Conservation (phyloP, 441 rosid genomes). For the Populus hybrid region DNA sequence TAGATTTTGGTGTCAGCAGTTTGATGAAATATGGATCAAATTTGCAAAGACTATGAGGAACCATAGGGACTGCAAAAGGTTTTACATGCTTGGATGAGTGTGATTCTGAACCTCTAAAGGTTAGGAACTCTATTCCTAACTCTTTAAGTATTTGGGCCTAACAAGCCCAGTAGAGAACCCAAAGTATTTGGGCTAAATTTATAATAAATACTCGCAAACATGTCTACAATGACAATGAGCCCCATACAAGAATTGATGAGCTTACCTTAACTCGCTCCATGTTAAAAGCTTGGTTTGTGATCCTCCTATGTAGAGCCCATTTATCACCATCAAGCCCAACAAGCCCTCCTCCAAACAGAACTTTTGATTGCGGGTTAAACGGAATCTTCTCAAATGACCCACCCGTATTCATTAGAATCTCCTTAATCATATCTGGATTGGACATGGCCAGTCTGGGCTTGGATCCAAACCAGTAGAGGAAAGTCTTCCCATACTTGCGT, state of each 20-base stretch:
- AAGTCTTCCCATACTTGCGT: constrained; percentile 44
- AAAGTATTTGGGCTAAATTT: not conserved
- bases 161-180: too few species aligned
- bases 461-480: constrained; percentile 65
- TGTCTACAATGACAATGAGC: not conserved
- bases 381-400: constrained; percentile 35
- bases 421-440: constrained; percentile 55
- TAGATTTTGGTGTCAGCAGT: not conserved
- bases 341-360: constrained; percentile 44
- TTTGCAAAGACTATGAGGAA: too few species aligned
- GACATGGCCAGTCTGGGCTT: constrained; percentile 46
- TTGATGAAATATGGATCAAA: not conserved
- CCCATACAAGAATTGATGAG: constrained; percentile 4
- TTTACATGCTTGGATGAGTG: too few species aligned
- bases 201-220: too few species aligned
- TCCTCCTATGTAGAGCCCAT: constrained; percentile 61
- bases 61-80: too few species aligned
- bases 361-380: constrained; percentile 45
- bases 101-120: too few species aligned
- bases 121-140: too few species aligned
- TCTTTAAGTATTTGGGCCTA: too few species aligned
- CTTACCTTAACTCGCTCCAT: constrained; percentile 58
- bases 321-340: constrained; percentile 38
- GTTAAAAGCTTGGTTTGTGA: constrained; percentile 52
- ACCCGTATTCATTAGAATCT: constrained; percentile 29